A percentile compares a stretch with the other conserved stretches of the same genome.
Evolutionary conservation across 192 early-diverging fungal species (phyloP).

Genomic region (Thoreauomyces humboldtii): DNA sequence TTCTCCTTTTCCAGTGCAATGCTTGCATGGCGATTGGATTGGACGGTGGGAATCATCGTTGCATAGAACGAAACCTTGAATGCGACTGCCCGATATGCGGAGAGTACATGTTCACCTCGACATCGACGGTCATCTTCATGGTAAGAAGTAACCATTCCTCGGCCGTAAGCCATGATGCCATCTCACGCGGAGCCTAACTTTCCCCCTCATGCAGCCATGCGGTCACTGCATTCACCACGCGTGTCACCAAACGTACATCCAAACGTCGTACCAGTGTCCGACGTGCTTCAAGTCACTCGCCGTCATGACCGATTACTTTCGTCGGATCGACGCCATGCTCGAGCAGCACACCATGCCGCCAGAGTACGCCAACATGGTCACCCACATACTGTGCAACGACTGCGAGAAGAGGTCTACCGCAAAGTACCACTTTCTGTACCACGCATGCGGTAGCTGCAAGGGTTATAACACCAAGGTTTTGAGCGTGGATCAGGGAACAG

Average conservation of each 20-base stretch:
- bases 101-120: constrained; percentile 90
- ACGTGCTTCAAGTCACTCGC: constrained; percentile 89
- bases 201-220: constrained; percentile 65
- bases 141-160: too few relatives aligned
- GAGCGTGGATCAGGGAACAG: too few relatives aligned
- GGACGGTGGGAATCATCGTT: constrained; percentile 73
- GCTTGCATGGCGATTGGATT: constrained; percentile 83
- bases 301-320: constrained; percentile 79
- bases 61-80: constrained; percentile 88
- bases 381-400: constrained; percentile 90
- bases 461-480: constrained; percentile 92
- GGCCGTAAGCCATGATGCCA: not conserved
- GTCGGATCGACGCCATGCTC: constrained; percentile 78
- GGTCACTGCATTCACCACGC: constrained; percentile 89
- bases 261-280: constrained; percentile 93
- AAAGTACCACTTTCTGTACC: constrained; percentile 94
- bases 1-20: constrained; percentile 87
- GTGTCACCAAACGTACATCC: constrained; percentile 82
- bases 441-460: constrained; percentile 82
- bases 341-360: constrained; percentile 83
- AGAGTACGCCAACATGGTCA: constrained; percentile 76
- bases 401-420: constrained; percentile 82
- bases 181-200: not conserved
- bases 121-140: constrained; percentile 80
- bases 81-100: constrained; percentile 96